Evolutionary conservation across 805 yeast species (phyloP).

Genomic region (Suhomyces pyralidae): DNA sequence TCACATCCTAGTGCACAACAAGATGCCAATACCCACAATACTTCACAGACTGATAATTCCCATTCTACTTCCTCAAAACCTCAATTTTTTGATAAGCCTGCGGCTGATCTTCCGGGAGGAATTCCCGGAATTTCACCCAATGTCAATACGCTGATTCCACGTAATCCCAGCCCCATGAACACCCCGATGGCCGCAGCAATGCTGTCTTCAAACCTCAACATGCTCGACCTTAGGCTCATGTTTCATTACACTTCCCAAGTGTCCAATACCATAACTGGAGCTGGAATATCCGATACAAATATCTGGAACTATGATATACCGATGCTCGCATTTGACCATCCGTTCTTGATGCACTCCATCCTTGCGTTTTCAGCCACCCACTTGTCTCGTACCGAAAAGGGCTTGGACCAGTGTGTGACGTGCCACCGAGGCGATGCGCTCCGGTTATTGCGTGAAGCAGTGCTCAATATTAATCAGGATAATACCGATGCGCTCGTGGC

Average conservation of each 20-base stretch:
- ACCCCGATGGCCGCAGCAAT: slow-evolving; percentile 8
- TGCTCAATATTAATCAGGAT: slow-evolving; percentile 73
- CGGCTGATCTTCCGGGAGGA: slow-evolving; percentile 5
- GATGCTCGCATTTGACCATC: slow-evolving; percentile 79
- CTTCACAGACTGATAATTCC: neutral
- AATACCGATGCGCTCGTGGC: slow-evolving; percentile 94
- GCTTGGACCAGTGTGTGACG: slow-evolving; percentile 77
- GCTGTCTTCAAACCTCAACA: slow-evolving; percentile 41
- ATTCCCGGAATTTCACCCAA: slow-evolving; percentile 18
- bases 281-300: slow-evolving; percentile 81
- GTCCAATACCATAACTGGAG: slow-evolving; percentile 82
- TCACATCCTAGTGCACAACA: too few species aligned
- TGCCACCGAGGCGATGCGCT: slow-evolving; percentile 86
- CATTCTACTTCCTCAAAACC: too few species aligned
- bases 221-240: slow-evolving; percentile 77
- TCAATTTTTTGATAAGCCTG: slow-evolving; percentile 15
- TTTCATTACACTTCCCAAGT: slow-evolving; percentile 85
- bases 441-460: slow-evolving; percentile 77
- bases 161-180: slow-evolving; percentile 6
- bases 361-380: slow-evolving; percentile 93
- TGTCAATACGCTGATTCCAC: slow-evolving; percentile 12
- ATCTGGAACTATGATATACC: slow-evolving; percentile 91
- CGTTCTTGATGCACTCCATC: slow-evolving; percentile 88
- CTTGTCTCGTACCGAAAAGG: slow-evolving; percentile 69
- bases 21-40: too few species aligned